Conservation (phyloP, 495 filamentous ascomycete species). For the Aspergillus bridgeri region DNA sequence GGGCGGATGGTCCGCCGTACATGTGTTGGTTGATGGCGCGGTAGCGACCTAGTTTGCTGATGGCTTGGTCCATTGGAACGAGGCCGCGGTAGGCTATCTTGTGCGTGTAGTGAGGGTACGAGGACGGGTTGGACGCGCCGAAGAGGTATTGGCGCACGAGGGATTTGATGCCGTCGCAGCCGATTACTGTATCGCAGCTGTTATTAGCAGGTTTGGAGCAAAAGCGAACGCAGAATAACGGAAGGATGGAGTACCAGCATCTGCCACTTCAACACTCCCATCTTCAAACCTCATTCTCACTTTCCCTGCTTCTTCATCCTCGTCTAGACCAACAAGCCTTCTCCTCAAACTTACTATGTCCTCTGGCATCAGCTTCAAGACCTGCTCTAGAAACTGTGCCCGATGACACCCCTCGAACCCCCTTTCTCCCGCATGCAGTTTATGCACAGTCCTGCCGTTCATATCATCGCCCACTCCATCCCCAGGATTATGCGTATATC, state of each 20-base stretch:
- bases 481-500: constrained; percentile 23
- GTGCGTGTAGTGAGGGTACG: constrained; percentile 45
- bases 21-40: constrained; percentile 39
- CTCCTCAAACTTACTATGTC: constrained; percentile 40
- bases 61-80: constrained; percentile 45
- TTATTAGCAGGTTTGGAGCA: background rate
- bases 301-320: constrained; percentile 25
- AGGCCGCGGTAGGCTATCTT: constrained; percentile 54
- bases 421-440: constrained; percentile 16
- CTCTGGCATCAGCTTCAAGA: constrained; percentile 51
- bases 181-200: constrained; percentile 29
- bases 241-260: constrained; percentile 34
- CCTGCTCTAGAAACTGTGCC: constrained; percentile 54
- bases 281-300: constrained; percentile 51
- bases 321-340: constrained; percentile 23
- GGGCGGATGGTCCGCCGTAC: constrained; percentile 42
- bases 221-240: too few relatives aligned
- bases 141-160: constrained; percentile 45
- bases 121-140: constrained; percentile 33
- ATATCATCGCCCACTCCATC: constrained; percentile 16
- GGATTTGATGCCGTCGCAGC: constrained; percentile 59
- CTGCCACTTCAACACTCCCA: constrained; percentile 49
- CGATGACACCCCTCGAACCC: constrained; percentile 49
- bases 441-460: constrained; percentile 11
- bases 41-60: constrained; percentile 34